Evolutionary conservation across 192 early-diverging fungal genomes (phyloP).

Genomic region (Haplosporangium gracile): DNA sequence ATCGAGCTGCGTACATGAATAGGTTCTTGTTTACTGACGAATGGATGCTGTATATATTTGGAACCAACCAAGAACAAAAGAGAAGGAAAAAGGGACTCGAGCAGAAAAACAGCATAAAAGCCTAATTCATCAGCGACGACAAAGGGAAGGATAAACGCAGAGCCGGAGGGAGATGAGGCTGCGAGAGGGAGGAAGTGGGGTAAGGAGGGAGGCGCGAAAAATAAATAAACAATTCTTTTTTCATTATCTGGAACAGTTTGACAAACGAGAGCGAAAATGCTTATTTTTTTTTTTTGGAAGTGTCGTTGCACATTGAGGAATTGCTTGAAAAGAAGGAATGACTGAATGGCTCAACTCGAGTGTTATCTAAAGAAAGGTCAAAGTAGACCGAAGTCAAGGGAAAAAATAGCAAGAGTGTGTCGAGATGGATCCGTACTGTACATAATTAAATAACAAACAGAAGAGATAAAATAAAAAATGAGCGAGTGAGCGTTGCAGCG

Average conservation of each 20-base stretch:
- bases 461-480: neutral
- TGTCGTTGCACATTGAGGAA: neutral
- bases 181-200: neutral
- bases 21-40: neutral
- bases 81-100: constrained; percentile 3
- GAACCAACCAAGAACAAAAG: neutral
- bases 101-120: constrained; percentile 1
- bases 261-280: constrained; percentile 3
- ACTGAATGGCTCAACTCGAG: neutral
- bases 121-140: neutral
- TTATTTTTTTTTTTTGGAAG: neutral
- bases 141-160: constrained; percentile 23
- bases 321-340: neutral
- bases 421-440: constrained; percentile 4
- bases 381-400: neutral
- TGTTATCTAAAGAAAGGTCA: neutral
- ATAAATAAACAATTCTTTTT: neutral
- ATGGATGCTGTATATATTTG: neutral
- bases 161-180: constrained; percentile 7
- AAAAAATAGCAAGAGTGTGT: neutral
- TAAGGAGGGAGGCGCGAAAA: constrained; percentile 8
- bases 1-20: neutral
- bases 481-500: constrained; percentile 9
- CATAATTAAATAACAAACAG: neutral
- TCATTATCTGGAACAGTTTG: constrained; percentile 1